These are phyloP conservation scores for Trichoderma asperellum DNA, from an alignment of 2,329 filamentous ascomycete genomes.

Conservation along the genomic window DNA sequence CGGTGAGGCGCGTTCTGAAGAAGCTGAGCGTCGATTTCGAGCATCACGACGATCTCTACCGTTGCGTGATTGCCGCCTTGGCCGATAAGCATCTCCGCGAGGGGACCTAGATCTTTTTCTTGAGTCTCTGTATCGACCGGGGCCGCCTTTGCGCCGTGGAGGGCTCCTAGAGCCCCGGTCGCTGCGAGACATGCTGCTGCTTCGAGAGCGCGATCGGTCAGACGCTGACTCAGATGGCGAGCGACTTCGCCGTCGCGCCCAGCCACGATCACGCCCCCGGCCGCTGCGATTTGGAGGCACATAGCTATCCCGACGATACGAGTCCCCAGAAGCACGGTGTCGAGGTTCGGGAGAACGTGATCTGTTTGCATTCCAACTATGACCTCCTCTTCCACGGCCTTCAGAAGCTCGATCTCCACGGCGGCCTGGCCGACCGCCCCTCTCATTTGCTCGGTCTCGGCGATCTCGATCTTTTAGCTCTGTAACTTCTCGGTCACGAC, in stretches of 20 bases:
- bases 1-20: constrained; percentile 48
- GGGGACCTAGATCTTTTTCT: constrained; percentile 49
- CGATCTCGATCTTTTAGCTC: constrained; percentile 68
- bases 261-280: constrained; percentile 48
- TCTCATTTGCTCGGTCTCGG: constrained; percentile 55
- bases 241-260: constrained; percentile 38
- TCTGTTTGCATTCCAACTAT: constrained; percentile 43
- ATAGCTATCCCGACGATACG: constrained; percentile 57
- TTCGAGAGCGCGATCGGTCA: constrained; percentile 43
- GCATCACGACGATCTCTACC: constrained; percentile 32
- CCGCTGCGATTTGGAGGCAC: constrained; percentile 54
- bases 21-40: constrained; percentile 40
- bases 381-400: constrained; percentile 47
- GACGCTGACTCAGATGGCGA: constrained; percentile 44
- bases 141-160: constrained; percentile 41
- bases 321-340: constrained; percentile 49
- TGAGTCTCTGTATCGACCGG: constrained; percentile 39
- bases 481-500: constrained; percentile 72
- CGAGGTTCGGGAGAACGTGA: constrained; percentile 55
- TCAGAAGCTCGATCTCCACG: constrained; percentile 57
- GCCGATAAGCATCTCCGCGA: constrained; percentile 37
- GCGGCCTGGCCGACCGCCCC: constrained; percentile 59
- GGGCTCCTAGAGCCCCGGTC: constrained; percentile 42
- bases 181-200: constrained; percentile 39
- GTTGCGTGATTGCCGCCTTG: constrained; percentile 33